phyloP scores from a whole-genome alignment of 257 asterid genomes.

The Cruciata laevipes region DNA sequence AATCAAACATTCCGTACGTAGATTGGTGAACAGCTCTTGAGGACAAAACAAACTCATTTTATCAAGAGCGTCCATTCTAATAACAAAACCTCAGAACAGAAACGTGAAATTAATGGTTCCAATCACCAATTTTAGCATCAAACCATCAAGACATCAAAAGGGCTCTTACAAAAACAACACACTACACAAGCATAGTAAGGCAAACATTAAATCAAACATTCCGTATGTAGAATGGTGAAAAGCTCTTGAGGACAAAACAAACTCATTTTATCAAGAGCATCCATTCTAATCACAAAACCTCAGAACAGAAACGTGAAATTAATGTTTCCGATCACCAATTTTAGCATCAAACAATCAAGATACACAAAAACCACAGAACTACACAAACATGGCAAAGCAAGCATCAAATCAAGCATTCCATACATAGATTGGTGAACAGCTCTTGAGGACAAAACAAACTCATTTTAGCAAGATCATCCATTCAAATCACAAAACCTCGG shows the following conservation, averaged over 20 bases:
- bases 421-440: no score
- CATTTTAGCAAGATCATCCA: slow-evolving; percentile 21
- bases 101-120: not conserved
- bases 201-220: not conserved
- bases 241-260: no score
- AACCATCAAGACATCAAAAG: not conserved
- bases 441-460: no score
- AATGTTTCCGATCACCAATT: no score
- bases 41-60: no score
- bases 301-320: not conserved
- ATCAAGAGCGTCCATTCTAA: slow-evolving; percentile 14
- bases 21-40: no score
- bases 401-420: not conserved
- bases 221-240: not conserved
- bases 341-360: not conserved
- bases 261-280: no score
- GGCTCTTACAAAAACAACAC: not conserved
- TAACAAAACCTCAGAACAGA: not conserved
- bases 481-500: not conserved
- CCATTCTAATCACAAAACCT: slow-evolving; percentile 1
- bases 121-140: not conserved
- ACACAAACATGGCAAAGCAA: not conserved
- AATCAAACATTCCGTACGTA: not conserved
- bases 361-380: not conserved
- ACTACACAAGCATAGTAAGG: no score